Conservation (phyloP, 352 stramenopile genomes). For the Globisporangium ultimum region DNA sequence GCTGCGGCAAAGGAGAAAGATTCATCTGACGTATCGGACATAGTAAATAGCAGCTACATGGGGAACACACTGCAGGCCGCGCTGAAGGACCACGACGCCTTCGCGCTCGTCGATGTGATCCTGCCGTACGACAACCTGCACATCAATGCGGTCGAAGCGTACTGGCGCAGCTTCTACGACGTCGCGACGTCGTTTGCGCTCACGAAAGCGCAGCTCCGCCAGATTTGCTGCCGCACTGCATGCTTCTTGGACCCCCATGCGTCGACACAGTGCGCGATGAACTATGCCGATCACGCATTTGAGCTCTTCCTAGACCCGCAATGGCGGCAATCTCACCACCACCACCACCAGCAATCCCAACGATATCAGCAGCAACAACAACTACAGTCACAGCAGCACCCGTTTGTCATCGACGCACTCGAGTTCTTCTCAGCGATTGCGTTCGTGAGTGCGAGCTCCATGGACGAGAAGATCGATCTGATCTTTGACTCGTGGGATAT, state of each 20-base stretch:
- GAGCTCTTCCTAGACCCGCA: conserved; percentile 50
- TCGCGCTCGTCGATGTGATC: conserved; percentile 56
- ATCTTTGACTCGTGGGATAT: conserved; percentile 88
- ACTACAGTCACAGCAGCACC: neutral
- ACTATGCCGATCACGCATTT: conserved; percentile 57
- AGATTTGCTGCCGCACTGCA: conserved; percentile 57
- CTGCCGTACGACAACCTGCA: conserved; percentile 74
- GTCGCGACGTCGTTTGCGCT: conserved; percentile 69
- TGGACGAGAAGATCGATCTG: conserved; percentile 82
- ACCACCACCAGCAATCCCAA: conserved; percentile 19
- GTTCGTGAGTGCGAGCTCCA: conserved; percentile 49
- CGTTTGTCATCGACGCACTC: conserved; percentile 58
- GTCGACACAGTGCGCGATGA: conserved; percentile 32
- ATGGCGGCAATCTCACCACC: conserved; percentile 11
- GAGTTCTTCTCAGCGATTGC: conserved; percentile 76
- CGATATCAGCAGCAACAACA: neutral
- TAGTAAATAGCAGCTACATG: conserved; percentile 14
- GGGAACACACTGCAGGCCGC: conserved; percentile 57
- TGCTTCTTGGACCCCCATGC: conserved; percentile 31
- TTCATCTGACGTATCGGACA: neutral
- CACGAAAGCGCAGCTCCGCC: conserved; percentile 48
- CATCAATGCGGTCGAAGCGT: conserved; percentile 66
- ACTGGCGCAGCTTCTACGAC: conserved; percentile 85
- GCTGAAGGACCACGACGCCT: conserved; percentile 36
- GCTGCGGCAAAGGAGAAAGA: neutral